Percentiles rank a stretch among this genome's conserved stretches.
phyloP scores from a whole-genome alignment of 441 rosid genomes.

The Jatropha multifida region DNA sequence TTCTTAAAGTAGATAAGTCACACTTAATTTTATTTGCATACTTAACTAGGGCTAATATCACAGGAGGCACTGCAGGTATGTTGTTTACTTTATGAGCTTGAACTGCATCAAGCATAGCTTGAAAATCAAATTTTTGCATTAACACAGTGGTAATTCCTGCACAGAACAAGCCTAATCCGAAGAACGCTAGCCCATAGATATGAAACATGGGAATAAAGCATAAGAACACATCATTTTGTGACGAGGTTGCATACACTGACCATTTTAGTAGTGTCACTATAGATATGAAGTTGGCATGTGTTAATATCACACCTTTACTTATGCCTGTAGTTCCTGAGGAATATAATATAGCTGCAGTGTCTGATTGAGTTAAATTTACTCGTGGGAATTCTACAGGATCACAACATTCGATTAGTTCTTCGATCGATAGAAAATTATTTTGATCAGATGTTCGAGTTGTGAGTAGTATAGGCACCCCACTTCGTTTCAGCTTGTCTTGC shows the following conservation, averaged over 20 bases:
- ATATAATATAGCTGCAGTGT: constrained; percentile 60
- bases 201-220: constrained; percentile 65
- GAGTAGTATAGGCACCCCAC: constrained; percentile 33
- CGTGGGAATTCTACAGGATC: constrained; percentile 39
- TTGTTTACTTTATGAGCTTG: constrained; percentile 44
- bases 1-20: constrained; percentile 42
- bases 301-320: constrained; percentile 63
- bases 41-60: constrained; percentile 53
- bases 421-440: constrained; percentile 28
- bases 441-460: constrained; percentile 27
- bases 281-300: constrained; percentile 56
- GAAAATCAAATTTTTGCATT: constrained; percentile 51
- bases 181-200: constrained; percentile 58
- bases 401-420: constrained; percentile 46
- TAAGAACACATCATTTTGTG: constrained; percentile 46
- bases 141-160: constrained; percentile 45
- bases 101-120: constrained; percentile 47
- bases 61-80: constrained; percentile 64
- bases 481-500: constrained; percentile 39
- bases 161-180: constrained; percentile 48
- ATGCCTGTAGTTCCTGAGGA: constrained; percentile 73
- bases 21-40: constrained; percentile 23
- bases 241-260: constrained; percentile 38
- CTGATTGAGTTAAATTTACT: constrained; percentile 34
- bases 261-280: constrained; percentile 44